phyloP scores from a whole-genome alignment of 139 green algal species.

The Ostreobium quekettii region DNA sequence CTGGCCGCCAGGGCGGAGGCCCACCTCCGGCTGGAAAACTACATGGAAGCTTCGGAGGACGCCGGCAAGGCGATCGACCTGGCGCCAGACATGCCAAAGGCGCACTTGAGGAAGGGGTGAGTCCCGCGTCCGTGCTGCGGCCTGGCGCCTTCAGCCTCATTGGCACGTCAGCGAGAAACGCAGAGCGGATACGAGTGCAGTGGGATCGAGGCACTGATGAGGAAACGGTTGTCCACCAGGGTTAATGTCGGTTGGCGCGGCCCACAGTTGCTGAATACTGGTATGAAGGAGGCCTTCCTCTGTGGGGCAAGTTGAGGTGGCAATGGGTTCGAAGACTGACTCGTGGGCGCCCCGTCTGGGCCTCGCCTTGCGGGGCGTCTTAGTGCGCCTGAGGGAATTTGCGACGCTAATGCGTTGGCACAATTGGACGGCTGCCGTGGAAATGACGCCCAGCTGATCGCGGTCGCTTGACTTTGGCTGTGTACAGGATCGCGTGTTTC shows the following conservation, averaged over 20 bases:
- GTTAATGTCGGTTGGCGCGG: too few relatives aligned
- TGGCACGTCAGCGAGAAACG: too few relatives aligned
- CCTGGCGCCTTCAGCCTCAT: not conserved
- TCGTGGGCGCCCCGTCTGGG: too few relatives aligned
- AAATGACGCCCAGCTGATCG: not conserved
- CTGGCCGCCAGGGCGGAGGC: conserved; percentile 42
- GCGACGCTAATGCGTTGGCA: not conserved
- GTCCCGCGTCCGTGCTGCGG: too few relatives aligned
- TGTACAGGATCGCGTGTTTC: conserved; percentile 52
- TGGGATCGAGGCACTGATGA: too few relatives aligned
- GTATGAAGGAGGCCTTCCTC: too few relatives aligned
- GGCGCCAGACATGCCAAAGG: conserved; percentile 40
- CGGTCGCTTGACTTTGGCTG: not conserved
- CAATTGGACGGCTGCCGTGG: not conserved
- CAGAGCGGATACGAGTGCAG: too few relatives aligned
- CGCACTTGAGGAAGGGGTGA: conserved; percentile 57
- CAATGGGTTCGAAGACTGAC: too few relatives aligned
- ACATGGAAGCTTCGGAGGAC: conserved; percentile 59
- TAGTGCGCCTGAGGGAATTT: not conserved
- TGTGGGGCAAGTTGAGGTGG: too few relatives aligned
- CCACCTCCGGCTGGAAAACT: conserved; percentile 56
- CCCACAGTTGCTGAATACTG: too few relatives aligned
- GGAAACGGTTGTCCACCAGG: too few relatives aligned
- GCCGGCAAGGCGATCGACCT: conserved; percentile 60
- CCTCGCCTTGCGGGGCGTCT: too few relatives aligned